Base-by-base conservation (phyloP, 2,329 filamentous ascomycete genomes). In the Colletotrichum sp. region DNA sequence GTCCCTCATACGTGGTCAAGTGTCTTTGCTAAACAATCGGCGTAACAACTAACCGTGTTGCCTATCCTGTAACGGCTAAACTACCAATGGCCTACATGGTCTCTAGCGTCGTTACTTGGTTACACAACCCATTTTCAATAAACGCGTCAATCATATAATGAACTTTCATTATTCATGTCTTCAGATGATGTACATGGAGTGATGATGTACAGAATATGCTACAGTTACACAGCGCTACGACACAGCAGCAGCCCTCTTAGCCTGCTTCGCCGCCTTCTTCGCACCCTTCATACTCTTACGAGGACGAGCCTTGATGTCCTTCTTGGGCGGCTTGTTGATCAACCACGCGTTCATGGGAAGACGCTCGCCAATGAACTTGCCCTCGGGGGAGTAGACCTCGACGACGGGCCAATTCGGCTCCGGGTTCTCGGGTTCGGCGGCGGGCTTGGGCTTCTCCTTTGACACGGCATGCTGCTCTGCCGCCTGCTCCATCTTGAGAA, bases 361-460 rank as follows among this genome's bases (percentile, higher is more conserved):
- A 44, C 95, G 88, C 12, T 87, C 85, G 1, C 90, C 93, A 34
- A 98, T 88, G 79, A 94, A 97, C 80, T 92, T 93, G n/a, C 97
- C 97, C 74, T 95, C 90, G 0, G 97, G 97, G 32, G 91, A 94
- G 81, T 94, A 98, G 1, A 98, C 92, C 79, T 98, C 96, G 8
- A 99, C 90, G 12, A 92, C 88, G 0, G 95, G 95, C 87, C 92
- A 92, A 27, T 86, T 84, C 1, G 83, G 82, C 32, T 77, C 60
- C 39, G 11, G 44, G 1, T 52, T 8, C 12, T 64, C 6, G 64
- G 48, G 13, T 25, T 63, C 19, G 27, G 44, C 8, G 16, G 64
- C 64, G 11, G 70, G 63, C 64, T 77, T 77, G 22, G 67, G 16
- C 70, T 77, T 79, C 71, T 78, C 72, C 15, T 76, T 68, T 28